These are phyloP conservation scores for Papiliotrema laurentii DNA, from an alignment of 1,284 basidiomycete genomes.

Conservation along the genomic window DNA sequence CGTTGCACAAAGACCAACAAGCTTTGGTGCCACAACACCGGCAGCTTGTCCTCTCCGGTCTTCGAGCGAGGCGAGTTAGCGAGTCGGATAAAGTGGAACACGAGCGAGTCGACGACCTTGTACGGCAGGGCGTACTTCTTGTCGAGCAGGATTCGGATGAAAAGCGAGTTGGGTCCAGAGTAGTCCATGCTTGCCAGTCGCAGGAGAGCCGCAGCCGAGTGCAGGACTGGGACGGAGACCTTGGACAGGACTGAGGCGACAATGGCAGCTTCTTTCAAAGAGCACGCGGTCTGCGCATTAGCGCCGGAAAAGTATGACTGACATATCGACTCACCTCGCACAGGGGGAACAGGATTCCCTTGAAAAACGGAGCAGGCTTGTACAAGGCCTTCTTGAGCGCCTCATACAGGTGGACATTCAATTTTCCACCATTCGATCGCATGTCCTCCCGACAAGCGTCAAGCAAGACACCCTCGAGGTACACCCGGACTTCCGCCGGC, in stretches of 20 bases:
- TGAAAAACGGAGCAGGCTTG: conserved; percentile 98
- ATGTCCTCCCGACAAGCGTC: conserved; percentile 92
- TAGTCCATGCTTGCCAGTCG: conserved; percentile 97
- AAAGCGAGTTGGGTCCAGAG: conserved; percentile 90
- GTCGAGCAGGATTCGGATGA: conserved; percentile 94
- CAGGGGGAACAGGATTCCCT: conserved; percentile 94
- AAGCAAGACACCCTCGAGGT: conserved; percentile 85
- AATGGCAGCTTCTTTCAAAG: conserved; percentile 92
- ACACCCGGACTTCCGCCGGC: conserved; percentile 90
- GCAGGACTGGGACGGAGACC: conserved; percentile 89
- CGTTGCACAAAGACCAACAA: conserved; percentile 90
- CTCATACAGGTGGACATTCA: conserved; percentile 92
- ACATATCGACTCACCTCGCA: conserved; percentile 63
- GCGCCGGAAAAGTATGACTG: not conserved
- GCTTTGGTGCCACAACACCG: conserved; percentile 98
- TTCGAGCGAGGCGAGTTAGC: conserved; percentile 81
- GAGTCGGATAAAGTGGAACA: conserved; percentile 96
- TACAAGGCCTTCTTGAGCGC: conserved; percentile 86
- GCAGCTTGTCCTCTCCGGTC: conserved; percentile 59
- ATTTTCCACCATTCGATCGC: conserved; percentile 64
- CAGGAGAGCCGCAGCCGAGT: conserved; percentile 91
- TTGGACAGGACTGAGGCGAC: conserved; percentile 87
- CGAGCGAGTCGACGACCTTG: conserved; percentile 94
- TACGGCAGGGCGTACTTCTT: conserved; percentile 98
- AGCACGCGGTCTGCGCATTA: conserved; percentile 62